These are phyloP conservation scores for Mucor irregularis DNA, from an alignment of 371 early-diverging fungal genomes.

Conservation along the genomic window DNA sequence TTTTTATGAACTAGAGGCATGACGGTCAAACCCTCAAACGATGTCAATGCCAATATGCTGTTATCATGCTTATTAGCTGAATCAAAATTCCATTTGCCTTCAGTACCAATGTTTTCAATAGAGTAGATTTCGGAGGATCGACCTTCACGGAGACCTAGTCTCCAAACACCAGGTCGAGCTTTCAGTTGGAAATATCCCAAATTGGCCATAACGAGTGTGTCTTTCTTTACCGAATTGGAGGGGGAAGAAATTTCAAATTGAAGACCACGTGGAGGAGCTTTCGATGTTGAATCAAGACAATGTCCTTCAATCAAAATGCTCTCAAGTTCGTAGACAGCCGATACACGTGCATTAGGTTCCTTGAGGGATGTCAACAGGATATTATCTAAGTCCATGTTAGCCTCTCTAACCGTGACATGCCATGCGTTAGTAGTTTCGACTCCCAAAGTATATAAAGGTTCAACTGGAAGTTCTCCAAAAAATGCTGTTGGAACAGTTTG, in stretches of 20 bases:
- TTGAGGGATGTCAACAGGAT: slow-evolving; percentile 63
- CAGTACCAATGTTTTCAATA: slow-evolving; percentile 65
- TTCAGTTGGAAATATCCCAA: slow-evolving; percentile 94
- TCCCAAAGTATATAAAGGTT: slow-evolving; percentile 83
- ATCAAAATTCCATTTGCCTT: slow-evolving; percentile 44
- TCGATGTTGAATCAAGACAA: slow-evolving; percentile 65
- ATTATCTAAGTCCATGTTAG: slow-evolving; percentile 91
- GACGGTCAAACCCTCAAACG: slow-evolving; percentile 83
- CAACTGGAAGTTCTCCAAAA: slow-evolving; percentile 75
- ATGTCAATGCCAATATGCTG: slow-evolving; percentile 56
- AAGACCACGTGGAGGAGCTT: slow-evolving; percentile 82
- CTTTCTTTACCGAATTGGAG: slow-evolving; percentile 57
- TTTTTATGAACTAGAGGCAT: slow-evolving; percentile 79
- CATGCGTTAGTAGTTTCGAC: slow-evolving; percentile 85
- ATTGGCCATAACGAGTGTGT: slow-evolving; percentile 96
- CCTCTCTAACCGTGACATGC: slow-evolving; percentile 83
- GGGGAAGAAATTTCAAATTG: slow-evolving; percentile 73
- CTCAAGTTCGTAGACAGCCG: slow-evolving; percentile 79
- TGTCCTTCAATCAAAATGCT: slow-evolving; percentile 90
- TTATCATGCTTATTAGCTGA: slow-evolving; percentile 17
- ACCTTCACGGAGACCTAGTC: slow-evolving; percentile 77
- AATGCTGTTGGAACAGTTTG: slow-evolving; percentile 53
- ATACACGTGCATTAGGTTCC: slow-evolving; percentile 49
- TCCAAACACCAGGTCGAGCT: slow-evolving; percentile 89
- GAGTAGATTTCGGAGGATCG: slow-evolving; percentile 78